Conservation (phyloP, 2,329 filamentous ascomycete species). For the Pseudocercospora vitis region DNA sequence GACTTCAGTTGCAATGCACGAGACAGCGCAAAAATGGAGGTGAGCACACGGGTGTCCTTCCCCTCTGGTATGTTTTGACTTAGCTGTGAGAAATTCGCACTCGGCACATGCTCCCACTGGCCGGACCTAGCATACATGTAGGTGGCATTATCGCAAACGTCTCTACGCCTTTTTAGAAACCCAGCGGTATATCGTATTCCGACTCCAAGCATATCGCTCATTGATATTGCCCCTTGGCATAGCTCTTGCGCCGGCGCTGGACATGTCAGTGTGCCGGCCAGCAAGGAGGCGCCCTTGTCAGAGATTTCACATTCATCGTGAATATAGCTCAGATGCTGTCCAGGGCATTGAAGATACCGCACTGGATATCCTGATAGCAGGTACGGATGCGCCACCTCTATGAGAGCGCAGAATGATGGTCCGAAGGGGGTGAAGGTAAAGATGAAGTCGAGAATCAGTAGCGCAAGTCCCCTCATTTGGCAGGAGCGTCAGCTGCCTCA, state of each 20-base stretch:
- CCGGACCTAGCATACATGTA: too few species aligned
- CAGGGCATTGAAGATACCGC: background rate
- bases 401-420: background rate
- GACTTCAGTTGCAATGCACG: too few species aligned
- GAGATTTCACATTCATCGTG: background rate
- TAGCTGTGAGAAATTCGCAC: background rate
- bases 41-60: background rate
- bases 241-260: slow-evolving; percentile 1
- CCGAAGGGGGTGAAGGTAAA: background rate
- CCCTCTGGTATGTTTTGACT: too few species aligned
- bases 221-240: too few species aligned
- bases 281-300: background rate
- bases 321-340: background rate
- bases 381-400: background rate
- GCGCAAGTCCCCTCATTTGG: background rate
- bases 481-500: background rate
- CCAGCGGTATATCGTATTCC: too few species aligned
- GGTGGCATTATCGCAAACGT: too few species aligned
- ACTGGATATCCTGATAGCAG: background rate
- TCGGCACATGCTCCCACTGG: too few species aligned
- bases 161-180: too few species aligned
- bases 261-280: background rate
- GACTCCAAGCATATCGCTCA: too few species aligned
- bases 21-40: background rate
- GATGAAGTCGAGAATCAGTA: slow-evolving; percentile 10